Conservation (phyloP, 2,329 filamentous ascomycete genomes). For the Chaetomiaceae sp. region DNA sequence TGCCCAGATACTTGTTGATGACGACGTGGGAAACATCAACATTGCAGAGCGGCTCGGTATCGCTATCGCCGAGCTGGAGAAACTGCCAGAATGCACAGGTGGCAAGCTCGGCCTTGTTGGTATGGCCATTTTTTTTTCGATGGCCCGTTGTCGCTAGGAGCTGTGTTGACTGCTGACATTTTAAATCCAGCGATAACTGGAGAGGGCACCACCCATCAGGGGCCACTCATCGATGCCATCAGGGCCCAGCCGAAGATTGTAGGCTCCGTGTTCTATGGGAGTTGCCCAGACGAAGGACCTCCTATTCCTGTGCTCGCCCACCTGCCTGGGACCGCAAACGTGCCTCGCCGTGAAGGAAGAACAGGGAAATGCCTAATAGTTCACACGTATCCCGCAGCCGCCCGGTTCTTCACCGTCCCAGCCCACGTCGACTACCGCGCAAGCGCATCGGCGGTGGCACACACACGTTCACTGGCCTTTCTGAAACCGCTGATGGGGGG, state of each 20-base stretch:
- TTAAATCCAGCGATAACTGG: constrained; percentile 10
- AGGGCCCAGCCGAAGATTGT: constrained; percentile 10
- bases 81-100: constrained; percentile 32
- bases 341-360: too few relatives aligned
- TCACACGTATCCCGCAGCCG: constrained; percentile 42
- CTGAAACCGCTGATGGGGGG: constrained; percentile 60
- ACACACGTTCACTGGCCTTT: constrained; percentile 62
- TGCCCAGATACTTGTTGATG: constrained; percentile 43
- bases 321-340: constrained; percentile 9
- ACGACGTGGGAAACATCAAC: constrained; percentile 8
- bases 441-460: constrained; percentile 54
- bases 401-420: constrained; percentile 48
- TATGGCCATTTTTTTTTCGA: constrained; percentile 28
- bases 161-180: not conserved
- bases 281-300: not conserved
- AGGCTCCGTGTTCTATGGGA: constrained; percentile 21
- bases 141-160: not conserved
- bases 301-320: constrained; percentile 21
- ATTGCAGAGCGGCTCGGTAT: not conserved
- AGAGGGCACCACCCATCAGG: constrained; percentile 4
- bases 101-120: constrained; percentile 38
- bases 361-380: constrained; percentile 2
- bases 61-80: constrained; percentile 18
- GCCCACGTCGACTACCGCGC: constrained; percentile 48
- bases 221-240: constrained; percentile 9